Evolutionary conservation across 306 rosid species (phyloP).

Genomic region (Casuarina glauca): DNA sequence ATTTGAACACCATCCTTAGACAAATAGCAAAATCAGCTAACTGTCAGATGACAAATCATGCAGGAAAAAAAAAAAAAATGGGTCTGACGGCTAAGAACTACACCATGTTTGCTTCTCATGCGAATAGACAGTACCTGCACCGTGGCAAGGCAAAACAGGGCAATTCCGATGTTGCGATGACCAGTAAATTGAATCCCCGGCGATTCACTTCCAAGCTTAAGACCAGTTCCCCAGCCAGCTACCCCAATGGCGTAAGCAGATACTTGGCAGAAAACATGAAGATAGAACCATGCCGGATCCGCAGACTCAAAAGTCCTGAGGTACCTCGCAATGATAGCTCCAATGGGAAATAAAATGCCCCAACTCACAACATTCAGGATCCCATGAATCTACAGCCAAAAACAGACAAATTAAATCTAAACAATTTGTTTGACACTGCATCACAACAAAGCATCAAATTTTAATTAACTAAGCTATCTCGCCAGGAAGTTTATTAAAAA

Average conservation of each 20-base stretch:
- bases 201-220: conserved; percentile 78
- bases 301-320: conserved; percentile 65
- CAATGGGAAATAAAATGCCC: conserved; percentile 86
- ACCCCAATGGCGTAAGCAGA: conserved; percentile 81
- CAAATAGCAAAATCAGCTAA: background rate
- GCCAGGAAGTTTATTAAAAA: too few relatives aligned
- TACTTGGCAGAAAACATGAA: conserved; percentile 63
- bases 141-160: conserved; percentile 70
- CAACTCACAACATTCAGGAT: conserved; percentile 79
- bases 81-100: background rate
- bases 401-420: conserved; percentile 1
- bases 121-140: conserved; percentile 52
- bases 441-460: background rate
- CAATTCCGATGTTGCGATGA: conserved; percentile 81
- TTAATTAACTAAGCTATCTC: background rate
- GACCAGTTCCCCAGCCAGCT: conserved; percentile 91
- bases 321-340: conserved; percentile 78
- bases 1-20: background rate
- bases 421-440: background rate
- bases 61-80: too few relatives aligned
- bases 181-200: conserved; percentile 20
- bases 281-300: conserved; percentile 94
- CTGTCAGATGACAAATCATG: background rate
- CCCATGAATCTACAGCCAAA: conserved; percentile 65
- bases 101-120: background rate